Evolutionary conservation across 768 basidiomycete genomes (phyloP).

Genomic region (Auriscalpium microsporum): DNA sequence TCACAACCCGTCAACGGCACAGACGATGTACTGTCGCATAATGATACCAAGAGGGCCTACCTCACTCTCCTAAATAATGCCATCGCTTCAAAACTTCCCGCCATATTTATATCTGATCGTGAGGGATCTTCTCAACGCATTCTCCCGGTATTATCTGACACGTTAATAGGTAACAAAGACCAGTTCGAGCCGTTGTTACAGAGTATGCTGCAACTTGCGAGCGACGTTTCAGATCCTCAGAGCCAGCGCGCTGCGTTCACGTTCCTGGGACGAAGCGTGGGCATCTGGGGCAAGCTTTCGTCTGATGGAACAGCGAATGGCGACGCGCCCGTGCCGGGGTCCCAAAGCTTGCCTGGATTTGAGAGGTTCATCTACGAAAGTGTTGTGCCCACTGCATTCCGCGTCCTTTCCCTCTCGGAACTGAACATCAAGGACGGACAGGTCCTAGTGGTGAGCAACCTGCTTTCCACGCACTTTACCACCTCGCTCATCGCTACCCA

Average conservation of each 20-base stretch:
- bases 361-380: conserved; percentile 88
- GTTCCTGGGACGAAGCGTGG: conserved; percentile 65
- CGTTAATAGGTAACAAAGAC: conserved; percentile 51
- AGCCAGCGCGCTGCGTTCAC: conserved; percentile 75
- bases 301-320: conserved; percentile 21
- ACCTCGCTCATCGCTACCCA: neutral
- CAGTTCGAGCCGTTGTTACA: conserved; percentile 68
- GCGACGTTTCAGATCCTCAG: conserved; percentile 65
- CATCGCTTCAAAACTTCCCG: conserved; percentile 72
- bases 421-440: conserved; percentile 90
- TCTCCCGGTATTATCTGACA: conserved; percentile 9
- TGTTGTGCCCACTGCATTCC: conserved; percentile 74
- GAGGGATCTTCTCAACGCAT: conserved; percentile 21
- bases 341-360: conserved; percentile 69
- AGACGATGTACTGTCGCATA: conserved; percentile 73
- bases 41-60: conserved; percentile 84
- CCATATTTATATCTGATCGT: conserved; percentile 86
- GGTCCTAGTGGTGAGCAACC: conserved; percentile 58
- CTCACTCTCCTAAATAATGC: conserved; percentile 74
- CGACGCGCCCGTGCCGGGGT: conserved; percentile 7
- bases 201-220: conserved; percentile 62
- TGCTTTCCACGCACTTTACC: neutral
- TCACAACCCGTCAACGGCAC: conserved; percentile 79
- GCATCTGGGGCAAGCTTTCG: conserved; percentile 56
- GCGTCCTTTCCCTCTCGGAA: conserved; percentile 65